These are phyloP conservation scores for Rhodotorula sp. DNA, from an alignment of 1,284 basidiomycete species.

Conservation along the genomic window DNA sequence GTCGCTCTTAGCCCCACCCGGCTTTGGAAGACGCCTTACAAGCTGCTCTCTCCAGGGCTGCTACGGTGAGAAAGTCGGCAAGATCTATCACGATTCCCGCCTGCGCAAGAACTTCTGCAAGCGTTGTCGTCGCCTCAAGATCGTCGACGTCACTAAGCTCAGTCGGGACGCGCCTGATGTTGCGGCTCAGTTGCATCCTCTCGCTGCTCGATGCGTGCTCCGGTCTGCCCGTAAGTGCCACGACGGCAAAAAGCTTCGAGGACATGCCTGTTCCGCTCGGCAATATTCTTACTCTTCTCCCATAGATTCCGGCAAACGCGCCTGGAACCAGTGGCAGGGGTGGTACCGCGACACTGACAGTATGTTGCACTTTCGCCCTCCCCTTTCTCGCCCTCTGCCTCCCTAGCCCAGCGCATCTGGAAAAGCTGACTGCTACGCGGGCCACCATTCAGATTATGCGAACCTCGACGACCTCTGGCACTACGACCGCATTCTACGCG, in stretches of 20 bases:
- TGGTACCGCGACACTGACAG: too few species aligned
- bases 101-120: conserved; percentile 6
- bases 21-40: too few species aligned
- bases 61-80: background rate
- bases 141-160: background rate
- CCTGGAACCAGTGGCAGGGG: too few species aligned
- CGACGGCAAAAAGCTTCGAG: too few species aligned
- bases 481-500: background rate
- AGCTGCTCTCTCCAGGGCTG: background rate
- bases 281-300: too few species aligned
- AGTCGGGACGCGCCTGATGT: background rate
- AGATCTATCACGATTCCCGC: background rate
- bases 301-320: too few species aligned
- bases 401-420: too few species aligned
- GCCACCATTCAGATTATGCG: background rate
- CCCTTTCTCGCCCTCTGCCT: too few species aligned
- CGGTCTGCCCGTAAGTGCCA: background rate
- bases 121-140: background rate
- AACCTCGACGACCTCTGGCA: background rate
- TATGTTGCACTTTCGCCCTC: background rate
- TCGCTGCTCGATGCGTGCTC: background rate
- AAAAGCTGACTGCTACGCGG: background rate
- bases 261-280: too few species aligned
- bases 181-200: background rate
- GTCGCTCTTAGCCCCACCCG: too few species aligned